These are phyloP conservation scores for Mrakia frigida DNA, from an alignment of 768 basidiomycete species.

Conservation along the genomic window DNA sequence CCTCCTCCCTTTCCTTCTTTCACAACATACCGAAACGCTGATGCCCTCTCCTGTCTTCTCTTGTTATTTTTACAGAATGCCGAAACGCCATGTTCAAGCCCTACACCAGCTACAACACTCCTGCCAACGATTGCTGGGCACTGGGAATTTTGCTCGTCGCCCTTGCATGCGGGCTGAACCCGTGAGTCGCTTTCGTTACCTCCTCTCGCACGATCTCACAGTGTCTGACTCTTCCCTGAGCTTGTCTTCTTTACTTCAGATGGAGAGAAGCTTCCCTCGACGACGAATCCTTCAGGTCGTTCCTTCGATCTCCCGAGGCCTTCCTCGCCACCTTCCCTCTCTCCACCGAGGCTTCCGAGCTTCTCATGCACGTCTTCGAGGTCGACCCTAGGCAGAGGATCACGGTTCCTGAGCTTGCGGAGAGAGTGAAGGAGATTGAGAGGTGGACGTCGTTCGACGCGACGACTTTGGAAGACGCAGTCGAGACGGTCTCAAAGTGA, in stretches of 20 bases:
- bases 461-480: not conserved
- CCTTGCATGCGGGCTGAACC: constrained; percentile 59
- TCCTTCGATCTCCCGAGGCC: constrained; percentile 58
- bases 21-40: not conserved
- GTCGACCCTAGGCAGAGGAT: constrained; percentile 64
- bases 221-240: not conserved
- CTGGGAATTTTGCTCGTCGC: constrained; percentile 90
- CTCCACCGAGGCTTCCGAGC: constrained; percentile 48
- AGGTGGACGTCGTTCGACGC: not conserved
- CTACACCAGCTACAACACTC: constrained; percentile 68
- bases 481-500: no score
- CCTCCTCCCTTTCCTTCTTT: not conserved
- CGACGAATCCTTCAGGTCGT: constrained; percentile 63
- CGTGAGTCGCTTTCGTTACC: constrained; percentile 51
- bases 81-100: constrained; percentile 54
- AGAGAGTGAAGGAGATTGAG: not conserved
- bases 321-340: not conserved
- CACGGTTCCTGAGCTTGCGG: constrained; percentile 53
- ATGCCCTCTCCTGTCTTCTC: not conserved
- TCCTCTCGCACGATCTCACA: not conserved
- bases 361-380: constrained; percentile 66
- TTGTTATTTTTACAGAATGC: not conserved
- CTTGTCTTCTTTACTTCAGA: constrained; percentile 90
- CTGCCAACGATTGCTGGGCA: constrained; percentile 94
- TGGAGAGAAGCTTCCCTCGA: constrained; percentile 69